Evolutionary conservation across 345 rosid genomes (phyloP).

Genomic region (Aurinia saxatilis): DNA sequence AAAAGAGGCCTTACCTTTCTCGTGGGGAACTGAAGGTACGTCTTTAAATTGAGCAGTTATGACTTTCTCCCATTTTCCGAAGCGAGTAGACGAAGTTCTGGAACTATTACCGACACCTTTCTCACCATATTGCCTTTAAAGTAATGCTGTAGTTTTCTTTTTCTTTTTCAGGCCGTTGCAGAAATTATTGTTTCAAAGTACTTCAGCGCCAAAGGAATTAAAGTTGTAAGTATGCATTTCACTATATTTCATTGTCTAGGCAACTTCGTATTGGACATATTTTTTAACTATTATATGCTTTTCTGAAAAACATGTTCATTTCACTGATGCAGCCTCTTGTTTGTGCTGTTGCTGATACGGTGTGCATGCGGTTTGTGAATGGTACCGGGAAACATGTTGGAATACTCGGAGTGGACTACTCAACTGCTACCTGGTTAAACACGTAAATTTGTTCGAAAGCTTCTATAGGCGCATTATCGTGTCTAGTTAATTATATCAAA

Average conservation of each 20-base stretch:
- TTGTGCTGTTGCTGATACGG: constrained; percentile 81
- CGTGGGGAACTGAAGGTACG: constrained; percentile 69
- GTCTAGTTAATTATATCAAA: neutral
- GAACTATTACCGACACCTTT: neutral
- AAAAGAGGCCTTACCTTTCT: constrained; percentile 66
- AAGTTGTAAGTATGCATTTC: constrained; percentile 51
- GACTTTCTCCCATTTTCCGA: neutral
- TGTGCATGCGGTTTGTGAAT: constrained; percentile 68
- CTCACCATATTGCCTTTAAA: neutral
- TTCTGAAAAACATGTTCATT: neutral
- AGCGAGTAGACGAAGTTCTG: neutral
- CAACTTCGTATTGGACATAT: neutral
- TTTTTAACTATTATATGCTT: neutral
- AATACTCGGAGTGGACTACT: constrained; percentile 72
- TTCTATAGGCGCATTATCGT: neutral
- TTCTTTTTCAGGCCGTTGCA: constrained; percentile 60
- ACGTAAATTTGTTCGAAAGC: constrained; percentile 49
- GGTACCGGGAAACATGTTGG: constrained; percentile 55
- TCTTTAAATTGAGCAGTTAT: constrained; percentile 1
- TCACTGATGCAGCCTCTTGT: constrained; percentile 46
- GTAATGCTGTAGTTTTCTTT: neutral
- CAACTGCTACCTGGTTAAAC: constrained; percentile 79
- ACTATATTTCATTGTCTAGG: neutral
- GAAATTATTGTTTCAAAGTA: constrained; percentile 66
- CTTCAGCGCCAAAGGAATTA: constrained; percentile 61